phyloP scores from a whole-genome alignment of 2,329 filamentous ascomycete genomes.

The Fusarium fracticaudum region DNA sequence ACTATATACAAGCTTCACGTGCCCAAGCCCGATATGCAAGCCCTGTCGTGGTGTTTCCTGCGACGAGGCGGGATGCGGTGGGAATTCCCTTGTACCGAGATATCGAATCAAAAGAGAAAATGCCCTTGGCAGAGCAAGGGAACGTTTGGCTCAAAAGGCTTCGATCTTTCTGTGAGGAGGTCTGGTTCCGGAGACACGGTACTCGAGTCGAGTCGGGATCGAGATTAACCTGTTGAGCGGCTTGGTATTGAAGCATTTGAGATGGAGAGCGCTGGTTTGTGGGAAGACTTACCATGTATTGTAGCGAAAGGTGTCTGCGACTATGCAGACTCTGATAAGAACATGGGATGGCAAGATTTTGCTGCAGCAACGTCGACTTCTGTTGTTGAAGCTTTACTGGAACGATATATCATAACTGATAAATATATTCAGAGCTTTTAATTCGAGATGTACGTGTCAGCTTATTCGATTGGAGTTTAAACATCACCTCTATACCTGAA shows the following conservation, averaged over 20 bases:
- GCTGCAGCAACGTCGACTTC: neutral
- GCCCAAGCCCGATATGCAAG: fast-evolving
- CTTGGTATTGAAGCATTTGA: slow-evolving; percentile 31
- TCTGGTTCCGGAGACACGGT: neutral
- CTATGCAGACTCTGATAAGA: slow-evolving; percentile 4
- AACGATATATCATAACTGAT: neutral
- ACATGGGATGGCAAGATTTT: neutral
- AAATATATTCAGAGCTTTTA: neutral
- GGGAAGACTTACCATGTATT: slow-evolving; percentile 47
- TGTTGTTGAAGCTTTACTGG: neutral
- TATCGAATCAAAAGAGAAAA: fast-evolving
- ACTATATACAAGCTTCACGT: neutral
- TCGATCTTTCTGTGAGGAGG: neutral
- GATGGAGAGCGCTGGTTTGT: slow-evolving; percentile 48
- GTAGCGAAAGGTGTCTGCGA: slow-evolving; percentile 44
- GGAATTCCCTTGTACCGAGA: fast-evolving
- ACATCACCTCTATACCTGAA: fast-evolving
- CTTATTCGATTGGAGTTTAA: no score
- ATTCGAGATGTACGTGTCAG: fast-evolving
- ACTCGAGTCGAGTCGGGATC: fast-evolving
- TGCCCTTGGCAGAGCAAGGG: no score
- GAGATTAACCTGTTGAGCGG: fast-evolving
- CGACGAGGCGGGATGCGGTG: neutral
- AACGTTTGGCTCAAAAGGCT: no score
- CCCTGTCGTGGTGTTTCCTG: neutral